These are phyloP conservation scores for Fusarium gaditjirri DNA, from an alignment of 2,329 filamentous ascomycete genomes.

Conservation along the genomic window DNA sequence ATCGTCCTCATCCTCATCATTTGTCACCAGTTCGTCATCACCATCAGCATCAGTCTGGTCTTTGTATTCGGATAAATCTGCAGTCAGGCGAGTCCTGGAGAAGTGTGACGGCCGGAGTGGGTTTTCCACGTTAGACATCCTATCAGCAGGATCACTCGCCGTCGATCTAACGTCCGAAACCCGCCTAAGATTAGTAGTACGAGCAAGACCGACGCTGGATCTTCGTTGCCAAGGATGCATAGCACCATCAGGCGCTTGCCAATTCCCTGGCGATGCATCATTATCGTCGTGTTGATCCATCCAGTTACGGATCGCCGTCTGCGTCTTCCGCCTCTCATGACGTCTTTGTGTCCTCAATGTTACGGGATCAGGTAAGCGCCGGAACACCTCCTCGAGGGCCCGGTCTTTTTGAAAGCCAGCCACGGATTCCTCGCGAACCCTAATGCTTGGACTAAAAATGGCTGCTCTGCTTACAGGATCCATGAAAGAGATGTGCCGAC, in stretches of 20 bases:
- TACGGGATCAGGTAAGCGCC: constrained; percentile 73
- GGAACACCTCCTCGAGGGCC: constrained; percentile 91
- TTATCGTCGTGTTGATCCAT: constrained; percentile 78
- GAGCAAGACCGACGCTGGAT: constrained; percentile 63
- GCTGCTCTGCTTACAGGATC: constrained; percentile 66
- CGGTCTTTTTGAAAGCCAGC: constrained; percentile 90
- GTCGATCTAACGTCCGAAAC: constrained; percentile 68
- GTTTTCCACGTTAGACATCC: constrained; percentile 64
- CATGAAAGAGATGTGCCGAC: constrained; percentile 65
- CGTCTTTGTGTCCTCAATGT: constrained; percentile 69
- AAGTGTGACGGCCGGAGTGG: constrained; percentile 38
- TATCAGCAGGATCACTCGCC: constrained; percentile 72
- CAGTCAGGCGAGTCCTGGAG: constrained; percentile 54
- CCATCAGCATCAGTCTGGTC: constrained; percentile 85
- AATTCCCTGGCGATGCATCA: constrained; percentile 58
- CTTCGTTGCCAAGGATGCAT: constrained; percentile 62
- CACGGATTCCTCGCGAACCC: constrained; percentile 86
- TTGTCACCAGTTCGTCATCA: constrained; percentile 88
- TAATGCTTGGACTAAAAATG: constrained; percentile 77
- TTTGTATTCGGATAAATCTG: constrained; percentile 55
- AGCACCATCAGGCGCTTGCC: constrained; percentile 60
- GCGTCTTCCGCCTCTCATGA: constrained; percentile 76
- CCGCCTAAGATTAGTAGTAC: constrained; percentile 58
- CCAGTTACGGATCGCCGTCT: constrained; percentile 87
- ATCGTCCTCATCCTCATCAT: constrained; percentile 76